phyloP scores from a whole-genome alignment of 345 rosid species.

The Crucihimalaya himalaica region DNA sequence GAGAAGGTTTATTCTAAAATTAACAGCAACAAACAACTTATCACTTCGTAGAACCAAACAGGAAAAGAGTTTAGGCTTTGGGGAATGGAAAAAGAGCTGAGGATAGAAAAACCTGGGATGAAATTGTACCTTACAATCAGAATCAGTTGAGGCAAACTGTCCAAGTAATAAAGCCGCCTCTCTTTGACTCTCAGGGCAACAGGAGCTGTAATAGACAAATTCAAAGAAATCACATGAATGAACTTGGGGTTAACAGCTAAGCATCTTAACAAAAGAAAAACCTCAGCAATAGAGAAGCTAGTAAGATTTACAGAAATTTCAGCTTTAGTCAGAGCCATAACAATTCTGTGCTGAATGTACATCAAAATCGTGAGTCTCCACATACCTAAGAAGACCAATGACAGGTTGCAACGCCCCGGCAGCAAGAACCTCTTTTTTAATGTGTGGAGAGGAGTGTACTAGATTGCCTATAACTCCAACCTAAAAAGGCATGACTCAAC shows the following conservation, averaged over 20 bases:
- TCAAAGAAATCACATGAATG: slow-evolving; percentile 8
- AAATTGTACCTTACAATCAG: slow-evolving; percentile 87
- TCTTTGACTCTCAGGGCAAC: slow-evolving; percentile 98
- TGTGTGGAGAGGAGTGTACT: slow-evolving; percentile 94
- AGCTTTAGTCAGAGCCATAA: neutral
- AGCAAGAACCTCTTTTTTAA: slow-evolving; percentile 91
- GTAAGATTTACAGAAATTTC: slow-evolving; percentile 1
- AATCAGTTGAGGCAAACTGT: slow-evolving; percentile 97
- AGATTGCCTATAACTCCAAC: slow-evolving; percentile 96
- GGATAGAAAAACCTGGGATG: slow-evolving; percentile 5
- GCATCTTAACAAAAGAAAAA: slow-evolving; percentile 4
- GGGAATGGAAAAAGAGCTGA: slow-evolving; percentile 9
- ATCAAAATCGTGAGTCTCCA: neutral
- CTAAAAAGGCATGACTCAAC: slow-evolving; percentile 40
- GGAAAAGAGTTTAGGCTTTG: neutral
- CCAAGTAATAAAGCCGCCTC: slow-evolving; percentile 99
- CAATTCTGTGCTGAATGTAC: neutral
- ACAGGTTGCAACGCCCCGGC: slow-evolving; percentile 99
- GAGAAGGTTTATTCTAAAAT: slow-evolving; percentile 2
- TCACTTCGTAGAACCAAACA: slow-evolving; percentile 25
- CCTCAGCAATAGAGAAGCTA: slow-evolving; percentile 5
- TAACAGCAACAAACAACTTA: slow-evolving; percentile 16
- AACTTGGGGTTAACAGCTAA: slow-evolving; percentile 11
- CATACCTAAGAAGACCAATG: slow-evolving; percentile 84
- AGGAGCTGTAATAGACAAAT: slow-evolving; percentile 59